These are phyloP conservation scores for Austroboletus novae-zelandiae DNA, from an alignment of 1,284 basidiomycete species.

Conservation along the genomic window DNA sequence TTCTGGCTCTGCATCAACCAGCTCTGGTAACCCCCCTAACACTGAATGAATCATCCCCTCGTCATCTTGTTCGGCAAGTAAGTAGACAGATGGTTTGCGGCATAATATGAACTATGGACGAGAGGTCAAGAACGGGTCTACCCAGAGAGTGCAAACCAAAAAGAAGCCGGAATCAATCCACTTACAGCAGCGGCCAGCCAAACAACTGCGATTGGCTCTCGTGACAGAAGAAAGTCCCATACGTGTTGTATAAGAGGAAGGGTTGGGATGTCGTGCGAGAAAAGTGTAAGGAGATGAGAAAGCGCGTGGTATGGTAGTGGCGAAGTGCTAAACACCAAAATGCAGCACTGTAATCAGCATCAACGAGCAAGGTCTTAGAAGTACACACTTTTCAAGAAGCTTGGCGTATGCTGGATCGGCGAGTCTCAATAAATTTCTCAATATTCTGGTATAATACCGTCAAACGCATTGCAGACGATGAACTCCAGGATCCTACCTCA, in stretches of 20 bases:
- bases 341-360: slow-evolving; percentile 1
- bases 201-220: slow-evolving; percentile 78
- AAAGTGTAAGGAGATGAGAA: slow-evolving; percentile 86
- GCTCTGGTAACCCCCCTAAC: slow-evolving; percentile 67
- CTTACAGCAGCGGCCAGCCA: slow-evolving; percentile 83
- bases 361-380: slow-evolving; percentile 1
- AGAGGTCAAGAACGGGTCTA: slow-evolving; percentile 5
- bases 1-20: slow-evolving; percentile 47
- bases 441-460: slow-evolving; percentile 44
- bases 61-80: slow-evolving; percentile 61
- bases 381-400: slow-evolving; percentile 63
- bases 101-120: slow-evolving; percentile 54
- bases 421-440: slow-evolving; percentile 66
- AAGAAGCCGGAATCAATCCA: slow-evolving; percentile 9
- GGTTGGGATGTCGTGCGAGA: slow-evolving; percentile 88
- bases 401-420: slow-evolving; percentile 72
- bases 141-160: neutral
- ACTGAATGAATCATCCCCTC: slow-evolving; percentile 86
- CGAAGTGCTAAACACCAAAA: slow-evolving; percentile 40
- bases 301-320: slow-evolving; percentile 85
- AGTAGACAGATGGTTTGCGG: slow-evolving; percentile 56
- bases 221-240: slow-evolving; percentile 83
- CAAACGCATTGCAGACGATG: neutral
- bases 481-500: slow-evolving; percentile 49
- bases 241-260: slow-evolving; percentile 82